phyloP scores from a whole-genome alignment of 176 grass and related monocot species.

The Musa itinerans region DNA sequence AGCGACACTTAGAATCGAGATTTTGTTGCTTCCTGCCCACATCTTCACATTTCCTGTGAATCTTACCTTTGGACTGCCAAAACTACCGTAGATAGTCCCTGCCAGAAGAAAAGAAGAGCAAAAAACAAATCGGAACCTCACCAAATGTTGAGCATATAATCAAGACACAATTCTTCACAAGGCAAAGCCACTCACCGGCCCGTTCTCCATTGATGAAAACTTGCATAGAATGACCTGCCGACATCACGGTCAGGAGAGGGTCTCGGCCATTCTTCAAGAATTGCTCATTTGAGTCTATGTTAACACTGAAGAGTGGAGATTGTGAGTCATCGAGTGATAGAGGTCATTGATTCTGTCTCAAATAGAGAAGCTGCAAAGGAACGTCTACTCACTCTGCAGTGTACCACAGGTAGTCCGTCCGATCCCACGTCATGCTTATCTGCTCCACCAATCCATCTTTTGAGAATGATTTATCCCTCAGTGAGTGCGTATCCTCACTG shows the following conservation, averaged over 20 bases:
- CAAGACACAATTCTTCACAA: not conserved
- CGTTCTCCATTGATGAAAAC: constrained; percentile 75
- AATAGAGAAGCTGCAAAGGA: not conserved
- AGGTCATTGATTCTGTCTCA: not conserved
- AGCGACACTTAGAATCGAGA: constrained; percentile 76
- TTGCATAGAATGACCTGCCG: constrained; percentile 70
- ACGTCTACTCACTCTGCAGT: constrained; percentile 60
- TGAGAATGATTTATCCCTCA: constrained; percentile 46
- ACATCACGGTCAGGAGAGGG: constrained; percentile 53
- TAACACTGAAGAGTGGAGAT: constrained; percentile 32
- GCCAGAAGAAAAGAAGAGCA: not conserved
- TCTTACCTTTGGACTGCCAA: constrained; percentile 45
- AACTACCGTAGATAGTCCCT: constrained; percentile 53
- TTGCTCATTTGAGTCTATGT: constrained; percentile 54
- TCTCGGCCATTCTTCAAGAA: constrained; percentile 50
- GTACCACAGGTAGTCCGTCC: constrained; percentile 88
- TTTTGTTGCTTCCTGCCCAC: constrained; percentile 85
- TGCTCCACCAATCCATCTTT: constrained; percentile 78
- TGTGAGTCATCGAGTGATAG: not conserved
- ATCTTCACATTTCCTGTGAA: constrained; percentile 50
- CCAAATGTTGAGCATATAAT: not conserved
- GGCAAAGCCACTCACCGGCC: constrained; percentile 7
- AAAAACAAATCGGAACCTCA: not conserved
- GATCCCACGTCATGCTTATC: constrained; percentile 81
- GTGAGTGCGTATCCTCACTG: constrained; percentile 50